Conservation (phyloP, 2,329 filamentous ascomycete genomes). For the Penicillium sp. region DNA sequence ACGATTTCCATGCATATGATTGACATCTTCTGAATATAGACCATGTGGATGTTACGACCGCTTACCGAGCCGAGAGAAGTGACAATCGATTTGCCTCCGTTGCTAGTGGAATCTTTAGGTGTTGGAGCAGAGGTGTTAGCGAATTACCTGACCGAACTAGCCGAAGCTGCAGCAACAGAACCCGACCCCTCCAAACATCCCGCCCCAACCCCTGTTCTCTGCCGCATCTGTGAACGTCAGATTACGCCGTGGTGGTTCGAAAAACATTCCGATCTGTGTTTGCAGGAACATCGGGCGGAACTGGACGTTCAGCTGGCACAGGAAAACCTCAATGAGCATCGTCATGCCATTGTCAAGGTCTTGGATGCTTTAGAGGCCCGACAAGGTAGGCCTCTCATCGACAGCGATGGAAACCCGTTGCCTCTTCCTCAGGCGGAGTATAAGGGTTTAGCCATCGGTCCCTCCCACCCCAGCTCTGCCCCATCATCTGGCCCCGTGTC, state of each 20-base stretch:
- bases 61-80: conserved; percentile 85
- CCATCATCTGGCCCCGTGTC: conserved; percentile 70
- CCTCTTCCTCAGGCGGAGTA: conserved; percentile 68
- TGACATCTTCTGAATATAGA: conserved; percentile 51
- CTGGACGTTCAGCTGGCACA: conserved; percentile 98
- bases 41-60: conserved; percentile 99
- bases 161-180: conserved; percentile 74
- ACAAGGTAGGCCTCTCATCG: conserved; percentile 42
- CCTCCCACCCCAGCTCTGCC: conserved; percentile 62
- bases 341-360: conserved; percentile 90
- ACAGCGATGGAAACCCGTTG: conserved; percentile 42
- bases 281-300: conserved; percentile 93
- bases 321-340: conserved; percentile 85
- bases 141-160: conserved; percentile 83
- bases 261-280: conserved; percentile 92
- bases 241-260: conserved; percentile 99
- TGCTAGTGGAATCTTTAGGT: conserved; percentile 89
- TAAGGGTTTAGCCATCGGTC: conserved; percentile 80
- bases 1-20: conserved; percentile 25
- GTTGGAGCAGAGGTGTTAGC: conserved; percentile 93
- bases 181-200: conserved; percentile 70
- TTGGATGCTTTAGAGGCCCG: conserved; percentile 80
- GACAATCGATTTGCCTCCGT: conserved; percentile 84
- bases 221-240: conserved; percentile 94
- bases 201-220: conserved; percentile 79